These are phyloP conservation scores for Aspergillus jensenii DNA, from an alignment of 2,329 filamentous ascomycete genomes.

Conservation along the genomic window DNA sequence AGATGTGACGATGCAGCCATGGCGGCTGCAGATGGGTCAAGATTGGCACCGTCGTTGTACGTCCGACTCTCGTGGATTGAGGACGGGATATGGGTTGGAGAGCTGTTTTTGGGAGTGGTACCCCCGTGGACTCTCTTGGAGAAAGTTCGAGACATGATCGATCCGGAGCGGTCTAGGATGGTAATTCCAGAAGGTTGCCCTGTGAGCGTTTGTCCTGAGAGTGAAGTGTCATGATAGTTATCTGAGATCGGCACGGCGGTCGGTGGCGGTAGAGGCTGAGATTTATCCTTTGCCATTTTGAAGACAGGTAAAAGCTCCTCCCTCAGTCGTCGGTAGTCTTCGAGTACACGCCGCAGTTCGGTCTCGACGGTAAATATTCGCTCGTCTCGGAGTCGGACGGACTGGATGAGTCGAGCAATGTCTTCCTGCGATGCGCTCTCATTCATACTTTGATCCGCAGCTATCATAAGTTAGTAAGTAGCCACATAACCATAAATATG, in stretches of 20 bases:
- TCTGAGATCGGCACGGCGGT: constrained; percentile 32
- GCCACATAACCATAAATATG: constrained; percentile 9
- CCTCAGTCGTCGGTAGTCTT: constrained; percentile 83
- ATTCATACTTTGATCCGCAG: constrained; percentile 86
- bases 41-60: constrained; percentile 48
- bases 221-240: constrained; percentile 24
- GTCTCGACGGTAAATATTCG: constrained; percentile 80
- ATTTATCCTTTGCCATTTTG: constrained; percentile 85
- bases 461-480: constrained; percentile 49
- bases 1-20: constrained; percentile 71
- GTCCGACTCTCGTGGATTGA: constrained; percentile 67
- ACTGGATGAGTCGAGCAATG: constrained; percentile 85
- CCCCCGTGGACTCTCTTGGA: constrained; percentile 72
- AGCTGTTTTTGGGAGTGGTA: constrained; percentile 70
- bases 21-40: constrained; percentile 69
- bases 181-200: constrained; percentile 26
- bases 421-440: constrained; percentile 89
- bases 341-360: constrained; percentile 77
- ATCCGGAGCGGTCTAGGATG: constrained; percentile 44
- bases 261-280: constrained; percentile 74
- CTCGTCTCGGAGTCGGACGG: constrained; percentile 85
- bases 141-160: constrained; percentile 67
- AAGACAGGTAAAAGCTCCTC: constrained; percentile 91
- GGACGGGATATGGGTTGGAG: constrained; percentile 68
- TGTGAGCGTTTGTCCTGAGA: constrained; percentile 39